These are phyloP conservation scores for Puccinia hordei DNA, from an alignment of 1,284 basidiomycete species.

Conservation along the genomic window DNA sequence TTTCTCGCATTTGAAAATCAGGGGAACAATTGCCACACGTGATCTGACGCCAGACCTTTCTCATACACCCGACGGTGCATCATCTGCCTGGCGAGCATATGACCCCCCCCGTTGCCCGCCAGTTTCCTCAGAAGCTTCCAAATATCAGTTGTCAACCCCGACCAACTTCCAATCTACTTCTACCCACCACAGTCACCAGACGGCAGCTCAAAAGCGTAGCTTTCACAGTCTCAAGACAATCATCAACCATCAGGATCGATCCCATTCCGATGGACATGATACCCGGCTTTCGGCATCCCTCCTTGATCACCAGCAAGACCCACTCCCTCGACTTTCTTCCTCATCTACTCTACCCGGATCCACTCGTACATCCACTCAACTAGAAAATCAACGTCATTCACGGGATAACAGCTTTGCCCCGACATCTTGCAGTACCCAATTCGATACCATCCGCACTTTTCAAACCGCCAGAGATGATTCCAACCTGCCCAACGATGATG, in stretches of 20 bases:
- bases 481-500: background rate
- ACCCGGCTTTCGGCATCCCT: slow-evolving; percentile 18
- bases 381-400: background rate
- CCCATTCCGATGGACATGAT: background rate
- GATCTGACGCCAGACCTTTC: background rate
- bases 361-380: slow-evolving; percentile 2
- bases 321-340: background rate
- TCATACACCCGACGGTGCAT: slow-evolving; percentile 34
- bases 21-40: background rate
- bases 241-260: slow-evolving; percentile 29
- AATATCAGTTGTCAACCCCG: slow-evolving; percentile 5
- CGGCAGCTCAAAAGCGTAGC: slow-evolving; percentile 13
- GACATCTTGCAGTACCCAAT: slow-evolving; percentile 32
- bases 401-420: slow-evolving; percentile 19
- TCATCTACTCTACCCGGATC: slow-evolving; percentile 7
- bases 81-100: slow-evolving; percentile 34
- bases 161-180: background rate
- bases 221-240: slow-evolving; percentile 44
- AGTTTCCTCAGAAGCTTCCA: slow-evolving; percentile 2
- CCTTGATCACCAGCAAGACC: slow-evolving; percentile 1
- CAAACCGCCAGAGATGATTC: slow-evolving; percentile 24
- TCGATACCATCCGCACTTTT: slow-evolving; percentile 34
- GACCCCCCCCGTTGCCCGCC: slow-evolving; percentile 36
- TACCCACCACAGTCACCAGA: background rate
- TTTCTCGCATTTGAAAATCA: slow-evolving; percentile 35